Base-by-base conservation (phyloP, 2,329 filamentous ascomycete species). In the Lachnellula suecica region DNA sequence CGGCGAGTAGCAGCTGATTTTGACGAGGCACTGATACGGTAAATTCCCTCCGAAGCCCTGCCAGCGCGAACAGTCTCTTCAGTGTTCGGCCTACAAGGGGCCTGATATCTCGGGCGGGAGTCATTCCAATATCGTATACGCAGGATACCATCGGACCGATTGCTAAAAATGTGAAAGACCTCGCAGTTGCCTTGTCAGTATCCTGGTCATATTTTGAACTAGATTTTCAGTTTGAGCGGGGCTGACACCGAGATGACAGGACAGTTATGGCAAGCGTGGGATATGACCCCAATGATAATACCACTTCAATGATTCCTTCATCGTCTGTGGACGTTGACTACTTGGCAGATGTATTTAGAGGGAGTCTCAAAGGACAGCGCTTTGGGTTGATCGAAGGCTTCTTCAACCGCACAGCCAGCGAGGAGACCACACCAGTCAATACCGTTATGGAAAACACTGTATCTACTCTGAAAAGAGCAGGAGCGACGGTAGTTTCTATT, bases 41-140 rank as follows among this genome's bases (percentile, higher is more conserved):
- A 47, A 87, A 87, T 62, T 83, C 79, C 6, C 67, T 86, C 8
- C 72, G 81, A 15, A 84, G 78, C 49, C 83, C 83, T 1, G 83
- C 83, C 11, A 82, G 77, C 40, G 82, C 82, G 3, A 84, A 83
- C 56, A 77, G 74, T 11, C 68, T 86, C 19, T 82, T 82, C 56
- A 83, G 82, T 55, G 74, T 84, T 48, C 71, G 83, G 20, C 83
- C 83, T 3, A 82, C 79, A 0, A 64, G 72, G 25, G 80, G 81
- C 0, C 60, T 79, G n/a, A 69, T 84, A 13, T 74, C 75, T 0
- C 64, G 74, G 7, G 64, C 66, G 0, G 81, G 81, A 0, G 72
- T 83, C 25, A 72, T 84, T 4, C 81, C 81, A 0, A 75, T 84
- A 22, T 80, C 79, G 4, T 73, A 70, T 53, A 82, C 79, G 4